Percentiles rank a stretch among this genome's conserved stretches.
Evolutionary conservation across 192 early-diverging fungal genomes (phyloP).

Genomic region (Umbelopsis ramanniana): DNA sequence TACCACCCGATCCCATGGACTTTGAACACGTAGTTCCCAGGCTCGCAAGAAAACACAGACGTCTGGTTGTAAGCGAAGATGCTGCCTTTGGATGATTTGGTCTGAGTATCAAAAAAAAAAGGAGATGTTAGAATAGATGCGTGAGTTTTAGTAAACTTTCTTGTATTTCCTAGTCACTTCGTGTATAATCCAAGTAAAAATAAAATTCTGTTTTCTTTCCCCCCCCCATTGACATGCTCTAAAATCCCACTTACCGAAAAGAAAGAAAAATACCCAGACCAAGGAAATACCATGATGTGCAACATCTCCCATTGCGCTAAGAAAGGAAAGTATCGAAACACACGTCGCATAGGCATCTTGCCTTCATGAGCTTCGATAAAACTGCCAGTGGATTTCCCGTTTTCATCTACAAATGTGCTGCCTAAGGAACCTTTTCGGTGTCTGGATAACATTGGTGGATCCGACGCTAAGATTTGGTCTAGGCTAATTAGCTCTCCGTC

Average conservation of each 20-base stretch:
- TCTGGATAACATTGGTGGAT: conserved; percentile 17
- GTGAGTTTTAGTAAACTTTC: no score
- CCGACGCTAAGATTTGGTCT: conserved; percentile 29
- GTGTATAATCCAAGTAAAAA: background rate
- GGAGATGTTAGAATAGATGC: background rate
- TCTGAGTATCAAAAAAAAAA: background rate
- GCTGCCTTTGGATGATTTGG: conserved; percentile 22
- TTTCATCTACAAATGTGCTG: conserved; percentile 27
- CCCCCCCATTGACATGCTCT: no score
- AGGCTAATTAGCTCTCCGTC: conserved; percentile 33
- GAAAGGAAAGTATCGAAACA: conserved; percentile 50
- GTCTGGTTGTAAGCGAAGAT: conserved; percentile 36
- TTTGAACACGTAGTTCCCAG: conserved; percentile 37
- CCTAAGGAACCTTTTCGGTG: conserved; percentile 23
- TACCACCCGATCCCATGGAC: conserved; percentile 33
- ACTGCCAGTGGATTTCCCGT: conserved; percentile 23
- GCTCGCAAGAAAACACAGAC: conserved; percentile 25
- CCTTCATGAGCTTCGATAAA: conserved; percentile 49
- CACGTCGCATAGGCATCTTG: conserved; percentile 48
- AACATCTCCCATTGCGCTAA: conserved; percentile 54
- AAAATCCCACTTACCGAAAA: conserved; percentile 40
- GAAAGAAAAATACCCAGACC: conserved; percentile 47
- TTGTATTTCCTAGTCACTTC: no score
- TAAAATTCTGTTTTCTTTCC: no score
- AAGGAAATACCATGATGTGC: conserved; percentile 50